Conservation (phyloP, 208 protist genomes). For the Trypanosoma lewisi region DNA sequence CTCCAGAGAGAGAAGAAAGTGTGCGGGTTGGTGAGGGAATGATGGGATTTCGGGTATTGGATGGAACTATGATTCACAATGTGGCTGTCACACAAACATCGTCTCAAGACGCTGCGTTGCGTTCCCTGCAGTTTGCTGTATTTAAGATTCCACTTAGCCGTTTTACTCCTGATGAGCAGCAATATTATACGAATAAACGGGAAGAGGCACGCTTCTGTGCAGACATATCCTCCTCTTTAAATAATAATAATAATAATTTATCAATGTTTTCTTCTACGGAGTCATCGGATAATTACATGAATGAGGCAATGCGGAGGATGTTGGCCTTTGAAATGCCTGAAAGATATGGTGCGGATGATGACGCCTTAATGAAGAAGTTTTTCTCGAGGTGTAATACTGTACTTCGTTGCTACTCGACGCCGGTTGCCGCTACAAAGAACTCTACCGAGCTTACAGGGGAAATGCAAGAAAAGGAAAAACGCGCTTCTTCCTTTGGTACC, state of each 20-base stretch:
- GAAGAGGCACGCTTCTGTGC: constrained; percentile 47
- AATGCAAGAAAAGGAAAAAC: neutral
- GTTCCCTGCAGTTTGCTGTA: constrained; percentile 55
- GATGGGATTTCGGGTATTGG: constrained; percentile 41
- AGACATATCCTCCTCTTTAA: neutral
- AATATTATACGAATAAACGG: constrained; percentile 54
- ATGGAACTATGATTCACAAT: constrained; percentile 55
- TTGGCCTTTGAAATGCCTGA: constrained; percentile 33
- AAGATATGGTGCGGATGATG: constrained; percentile 27
- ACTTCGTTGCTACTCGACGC: constrained; percentile 39
- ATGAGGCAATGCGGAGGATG: constrained; percentile 28
- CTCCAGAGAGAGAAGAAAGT: neutral
- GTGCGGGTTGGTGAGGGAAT: constrained; percentile 25
- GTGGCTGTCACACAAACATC: constrained; percentile 23
- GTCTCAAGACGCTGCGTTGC: constrained; percentile 14
- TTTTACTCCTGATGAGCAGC: constrained; percentile 54
- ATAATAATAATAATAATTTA: no score
- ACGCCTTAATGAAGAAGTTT: constrained; percentile 35
- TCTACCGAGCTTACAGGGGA: constrained; percentile 10
- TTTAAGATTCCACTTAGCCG: constrained; percentile 59
- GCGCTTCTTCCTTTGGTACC: neutral
- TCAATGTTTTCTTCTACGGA: neutral
- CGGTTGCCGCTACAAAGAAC: constrained; percentile 1
- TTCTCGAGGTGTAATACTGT: constrained; percentile 52
- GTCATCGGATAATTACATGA: constrained; percentile 16